Base-by-base conservation (phyloP, 768 basidiomycete genomes). In the Leccinum incarnatum region DNA sequence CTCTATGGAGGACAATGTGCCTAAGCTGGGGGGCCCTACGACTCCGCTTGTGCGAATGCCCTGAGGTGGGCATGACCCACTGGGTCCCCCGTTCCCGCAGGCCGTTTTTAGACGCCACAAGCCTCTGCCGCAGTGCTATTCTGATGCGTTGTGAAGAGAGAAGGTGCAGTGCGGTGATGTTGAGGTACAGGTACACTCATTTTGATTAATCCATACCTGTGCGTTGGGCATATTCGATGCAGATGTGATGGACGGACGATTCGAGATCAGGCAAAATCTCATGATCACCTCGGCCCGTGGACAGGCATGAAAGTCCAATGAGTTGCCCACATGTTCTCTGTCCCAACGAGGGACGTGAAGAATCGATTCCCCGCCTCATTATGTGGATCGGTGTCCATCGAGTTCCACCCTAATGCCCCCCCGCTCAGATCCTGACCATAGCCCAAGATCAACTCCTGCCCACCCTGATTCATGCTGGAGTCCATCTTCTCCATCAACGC, bases 401-500 rank as follows among this genome's bases (percentile, higher is more conserved):
- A 69, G 25, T 64, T 62, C 68, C 66, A 70, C 4, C 64, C 60
- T 0, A 68, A 37, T 1, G 65, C 68, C 11, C 68, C 69, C 15
- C 68, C 62, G 12, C 62, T 58, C 3, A 61, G 46, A 59, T 71
- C 66, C 11, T 21, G 55, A 58, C 59, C 9, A 27, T 30, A 47
- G 10, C 53, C 60, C 46, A 52, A 10, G 27, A n/a, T 12, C 36
- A 32, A 11, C 7, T 23, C 47, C 12, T 15, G 1, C 19, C 37
- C 42, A 29, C 40, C 23, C 1, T 19, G 54, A 34, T 23, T 47
- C 48, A 25, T 21, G 14, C 55, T 49, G 17, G 62, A 56, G 36
- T 61, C 56, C 36, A 62, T 11, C 46, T 42, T 62, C 50, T 61
- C 51, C 23, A 9, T 36, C 54, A 70, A 51, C 27, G 47, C 53